phyloP scores from a whole-genome alignment of 2,329 filamentous ascomycete genomes.

The Helotiales sp. region DNA sequence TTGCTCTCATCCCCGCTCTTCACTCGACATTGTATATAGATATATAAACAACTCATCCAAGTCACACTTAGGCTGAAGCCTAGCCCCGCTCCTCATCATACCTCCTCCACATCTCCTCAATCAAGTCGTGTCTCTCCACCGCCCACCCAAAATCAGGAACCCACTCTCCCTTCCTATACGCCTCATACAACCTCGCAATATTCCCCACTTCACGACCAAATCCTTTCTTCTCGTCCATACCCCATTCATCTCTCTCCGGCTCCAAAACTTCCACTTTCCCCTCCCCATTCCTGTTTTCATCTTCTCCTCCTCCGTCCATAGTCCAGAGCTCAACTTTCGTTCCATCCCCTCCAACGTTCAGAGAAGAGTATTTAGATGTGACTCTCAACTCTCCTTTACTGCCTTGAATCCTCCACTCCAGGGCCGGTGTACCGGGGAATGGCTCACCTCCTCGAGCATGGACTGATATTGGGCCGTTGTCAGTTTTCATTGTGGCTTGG shows the following conservation, averaged over 20 bases:
- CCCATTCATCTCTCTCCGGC: slow-evolving; percentile 47
- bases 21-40: too few relatives aligned
- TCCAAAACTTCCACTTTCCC: slow-evolving; percentile 44
- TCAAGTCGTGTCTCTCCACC: slow-evolving; percentile 46
- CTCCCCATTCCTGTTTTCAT: too few relatives aligned
- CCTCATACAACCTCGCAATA: slow-evolving; percentile 58
- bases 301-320: slow-evolving; percentile 38
- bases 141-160: slow-evolving; percentile 44
- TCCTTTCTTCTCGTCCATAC: slow-evolving; percentile 47
- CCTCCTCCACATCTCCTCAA: slow-evolving; percentile 37
- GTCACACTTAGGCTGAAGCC: too few relatives aligned
- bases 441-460: slow-evolving; percentile 48
- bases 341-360: slow-evolving; percentile 37
- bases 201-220: slow-evolving; percentile 46
- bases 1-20: too few relatives aligned
- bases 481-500: slow-evolving; percentile 33
- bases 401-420: slow-evolving; percentile 53
- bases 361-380: slow-evolving; percentile 32
- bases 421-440: slow-evolving; percentile 46
- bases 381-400: slow-evolving; percentile 51
- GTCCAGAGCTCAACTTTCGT: slow-evolving; percentile 53
- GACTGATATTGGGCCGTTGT: slow-evolving; percentile 35
- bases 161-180: slow-evolving; percentile 44
- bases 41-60: too few relatives aligned
- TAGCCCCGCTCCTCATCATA: slow-evolving; percentile 9